Evolutionary conservation across 106 monocot genomes (phyloP).

Genomic region (Platanthera zijinensis): DNA sequence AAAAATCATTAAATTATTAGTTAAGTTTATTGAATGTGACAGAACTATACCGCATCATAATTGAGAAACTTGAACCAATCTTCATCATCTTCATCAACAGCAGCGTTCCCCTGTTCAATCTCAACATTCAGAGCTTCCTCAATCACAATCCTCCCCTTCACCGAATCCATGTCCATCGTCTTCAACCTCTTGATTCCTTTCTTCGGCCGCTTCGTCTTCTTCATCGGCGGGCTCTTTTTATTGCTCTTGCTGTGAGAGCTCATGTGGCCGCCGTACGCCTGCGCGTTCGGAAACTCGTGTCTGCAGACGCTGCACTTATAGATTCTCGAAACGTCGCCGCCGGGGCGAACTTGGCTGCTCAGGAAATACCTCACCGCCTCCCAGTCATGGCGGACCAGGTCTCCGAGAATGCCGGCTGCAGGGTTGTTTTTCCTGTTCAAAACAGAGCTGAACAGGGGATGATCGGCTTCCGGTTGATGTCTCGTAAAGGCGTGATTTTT

Average conservation of each 20-base stretch:
- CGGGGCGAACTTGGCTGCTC: slow-evolving; percentile 8
- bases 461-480: no score
- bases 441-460: no score
- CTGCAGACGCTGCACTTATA: slow-evolving; percentile 18
- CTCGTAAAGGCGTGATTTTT: no score
- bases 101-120: neutral
- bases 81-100: neutral
- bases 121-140: neutral
- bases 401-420: neutral
- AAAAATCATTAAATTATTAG: no score
- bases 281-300: slow-evolving; percentile 25
- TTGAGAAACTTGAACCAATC: slow-evolving; percentile 7
- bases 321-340: slow-evolving; percentile 9
- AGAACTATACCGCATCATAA: neutral
- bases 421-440: neutral
- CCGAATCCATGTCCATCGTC: neutral
- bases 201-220: slow-evolving; percentile 2
- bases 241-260: slow-evolving; percentile 26
- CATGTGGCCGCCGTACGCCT: slow-evolving; percentile 35
- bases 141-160: neutral
- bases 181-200: neutral
- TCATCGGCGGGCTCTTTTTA: neutral
- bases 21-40: no score
- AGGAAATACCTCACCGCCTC: slow-evolving; percentile 15
- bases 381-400: slow-evolving; percentile 5